A percentile compares a stretch with the other conserved stretches of the same genome.
Conservation (phyloP, 108 stramenopile genomes). For the Aureococcus anophagefferens region DNA sequence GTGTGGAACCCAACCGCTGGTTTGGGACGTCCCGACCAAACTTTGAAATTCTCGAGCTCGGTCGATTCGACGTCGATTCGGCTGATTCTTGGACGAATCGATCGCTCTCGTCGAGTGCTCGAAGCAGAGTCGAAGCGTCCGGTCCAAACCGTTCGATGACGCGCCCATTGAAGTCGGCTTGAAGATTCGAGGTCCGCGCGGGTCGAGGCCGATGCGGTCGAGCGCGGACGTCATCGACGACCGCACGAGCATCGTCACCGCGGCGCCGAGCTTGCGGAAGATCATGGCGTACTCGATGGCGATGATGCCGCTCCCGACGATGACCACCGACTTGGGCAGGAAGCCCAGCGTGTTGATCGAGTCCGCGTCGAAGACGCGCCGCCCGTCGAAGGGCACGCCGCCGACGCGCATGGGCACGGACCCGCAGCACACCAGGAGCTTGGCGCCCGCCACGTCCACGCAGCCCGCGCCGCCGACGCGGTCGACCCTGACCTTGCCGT, state of each 20-base stretch:
- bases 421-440: constrained; percentile 54
- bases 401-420: constrained; percentile 55
- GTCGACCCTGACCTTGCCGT: constrained; percentile 17
- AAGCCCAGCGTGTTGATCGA: constrained; percentile 50
- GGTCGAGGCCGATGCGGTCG: no score
- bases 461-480: constrained; percentile 22
- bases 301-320: constrained; percentile 63
- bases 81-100: no score
- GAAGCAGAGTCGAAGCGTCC: no score
- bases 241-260: constrained; percentile 64
- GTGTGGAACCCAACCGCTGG: constrained; percentile 31
- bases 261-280: constrained; percentile 61
- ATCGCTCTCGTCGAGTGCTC: no score
- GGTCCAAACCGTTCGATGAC: no score
- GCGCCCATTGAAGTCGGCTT: no score
- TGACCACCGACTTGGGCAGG: constrained; percentile 61
- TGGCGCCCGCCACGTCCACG: constrained; percentile 14
- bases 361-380: constrained; percentile 61
- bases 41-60: no score
- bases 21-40: no score
- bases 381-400: constrained; percentile 64
- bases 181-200: no score
- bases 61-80: no score
- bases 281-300: constrained; percentile 74
- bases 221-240: constrained; percentile 68